Conservation (phyloP, 1,284 basidiomycete genomes). For the Rhodotorula sp. region DNA sequence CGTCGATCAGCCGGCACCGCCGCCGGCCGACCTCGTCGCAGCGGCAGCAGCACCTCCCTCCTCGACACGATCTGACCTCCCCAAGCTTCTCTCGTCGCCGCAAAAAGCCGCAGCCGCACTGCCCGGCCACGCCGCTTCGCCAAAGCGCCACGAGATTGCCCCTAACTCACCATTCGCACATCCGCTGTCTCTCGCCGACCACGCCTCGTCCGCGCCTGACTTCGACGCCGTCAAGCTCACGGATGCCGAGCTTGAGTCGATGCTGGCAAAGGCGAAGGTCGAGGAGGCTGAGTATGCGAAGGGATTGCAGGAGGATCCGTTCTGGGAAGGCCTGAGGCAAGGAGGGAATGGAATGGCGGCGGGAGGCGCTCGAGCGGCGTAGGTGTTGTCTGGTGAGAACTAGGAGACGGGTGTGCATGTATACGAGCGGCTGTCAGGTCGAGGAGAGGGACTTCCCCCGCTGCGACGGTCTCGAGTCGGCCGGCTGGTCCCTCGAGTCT, state of each 20-base stretch:
- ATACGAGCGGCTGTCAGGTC: too few relatives aligned
- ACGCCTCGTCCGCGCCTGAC: background rate
- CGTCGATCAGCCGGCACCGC: too few relatives aligned
- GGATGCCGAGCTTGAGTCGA: background rate
- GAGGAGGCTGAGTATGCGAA: slow-evolving; percentile 13
- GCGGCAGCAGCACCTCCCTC: background rate
- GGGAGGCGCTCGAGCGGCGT: background rate
- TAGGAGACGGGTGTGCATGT: background rate
- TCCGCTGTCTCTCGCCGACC: slow-evolving; percentile 9
- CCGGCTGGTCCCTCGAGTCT: too few relatives aligned
- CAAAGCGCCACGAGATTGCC: background rate
- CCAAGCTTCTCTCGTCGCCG: background rate
- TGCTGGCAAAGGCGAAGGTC: background rate
- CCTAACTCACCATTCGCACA: slow-evolving; percentile 13
- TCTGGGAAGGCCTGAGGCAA: background rate
- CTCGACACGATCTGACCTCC: background rate
- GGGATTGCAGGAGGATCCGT: slow-evolving; percentile 13
- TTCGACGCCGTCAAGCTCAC: background rate
- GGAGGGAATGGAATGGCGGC: background rate
- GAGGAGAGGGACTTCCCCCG: too few relatives aligned
- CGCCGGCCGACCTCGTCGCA: background rate
- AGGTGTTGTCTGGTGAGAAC: too few relatives aligned
- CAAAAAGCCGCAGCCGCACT: background rate
- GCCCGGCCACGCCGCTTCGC: background rate
- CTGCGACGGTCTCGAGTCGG: too few relatives aligned